Base-by-base conservation (phyloP, 176 grass and related monocot genomes). In the Lolium multiflorum region DNA sequence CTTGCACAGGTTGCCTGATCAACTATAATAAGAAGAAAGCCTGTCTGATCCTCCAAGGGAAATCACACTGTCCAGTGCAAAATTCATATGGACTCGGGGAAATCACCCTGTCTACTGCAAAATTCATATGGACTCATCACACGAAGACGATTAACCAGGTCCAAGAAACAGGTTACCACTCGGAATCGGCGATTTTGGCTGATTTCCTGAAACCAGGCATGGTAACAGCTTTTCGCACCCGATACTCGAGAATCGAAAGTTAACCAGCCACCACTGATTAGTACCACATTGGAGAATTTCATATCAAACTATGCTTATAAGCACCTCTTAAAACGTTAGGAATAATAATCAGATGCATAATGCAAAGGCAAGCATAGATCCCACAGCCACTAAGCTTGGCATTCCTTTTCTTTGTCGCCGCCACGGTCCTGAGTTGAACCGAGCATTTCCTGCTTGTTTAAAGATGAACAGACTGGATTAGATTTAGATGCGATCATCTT, bases 291-390 rank as follows among this genome's bases (percentile, higher is more conserved):
- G 17, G 56, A 12, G 38, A 58, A 79, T 20, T 78, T 54, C 31
- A 41, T 76, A 35, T 6, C 59, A 46, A 46, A 67, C 49, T 14
- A 79, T 70, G 74, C 62, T 49, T 56, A 31, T 46, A 47, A 51
- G 76, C 85, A 84, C 76, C 67, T 80, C 43, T 63, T 76, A 84
- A 81, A 71, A 68, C 75, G 80, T 70, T 46, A 75, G 16, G 89
- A 88, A 91, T 70, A 87, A 69, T 70, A 68, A 61, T 71, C 57
- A 21, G 75, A 74, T 83, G 68, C 37, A 79, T n/a, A 79, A 81
- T 76, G 85, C 85, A 84, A 88, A 91, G 85, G 66, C 7, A 66
- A 18, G 59, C 15, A 88, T 76, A 69, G 8, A 91, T 91, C 74
- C 84, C 17, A 26, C 35, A 15, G 37, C 70, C 85, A 91, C 89